Conservation (phyloP, 176 grass and related monocot species). For the Leersia perrieri region DNA sequence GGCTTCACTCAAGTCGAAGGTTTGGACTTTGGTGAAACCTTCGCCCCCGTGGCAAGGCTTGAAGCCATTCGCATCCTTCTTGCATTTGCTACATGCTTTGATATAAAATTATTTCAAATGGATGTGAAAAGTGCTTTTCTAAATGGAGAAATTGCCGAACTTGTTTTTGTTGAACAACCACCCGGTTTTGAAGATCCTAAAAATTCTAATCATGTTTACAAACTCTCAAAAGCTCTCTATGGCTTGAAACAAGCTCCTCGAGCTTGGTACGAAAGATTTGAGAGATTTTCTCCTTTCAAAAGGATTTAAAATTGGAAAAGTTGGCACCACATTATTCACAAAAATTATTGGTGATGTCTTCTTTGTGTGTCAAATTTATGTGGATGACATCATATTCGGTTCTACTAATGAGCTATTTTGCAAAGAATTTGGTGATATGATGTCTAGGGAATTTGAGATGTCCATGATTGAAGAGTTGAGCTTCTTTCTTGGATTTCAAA, state of each 20-base stretch:
- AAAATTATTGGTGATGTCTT: background rate
- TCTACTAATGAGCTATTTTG: too few species aligned
- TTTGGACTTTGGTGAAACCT: too few species aligned
- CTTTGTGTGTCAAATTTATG: background rate
- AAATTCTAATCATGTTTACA: background rate
- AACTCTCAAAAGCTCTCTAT: background rate
- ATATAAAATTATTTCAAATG: background rate
- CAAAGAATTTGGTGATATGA: too few species aligned
- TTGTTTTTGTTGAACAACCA: too few species aligned
- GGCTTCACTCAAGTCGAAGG: too few species aligned
- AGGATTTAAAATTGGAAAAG: background rate
- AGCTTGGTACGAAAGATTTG: background rate
- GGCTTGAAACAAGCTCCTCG: background rate
- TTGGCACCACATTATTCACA: background rate
- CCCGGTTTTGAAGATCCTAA: background rate
- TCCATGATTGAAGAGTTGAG: too few species aligned
- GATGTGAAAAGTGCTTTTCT: too few species aligned
- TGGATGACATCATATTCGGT: background rate
- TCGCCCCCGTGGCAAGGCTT: too few species aligned
- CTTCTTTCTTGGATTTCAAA: too few species aligned
- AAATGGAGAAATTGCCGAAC: too few species aligned
- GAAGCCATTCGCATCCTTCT: background rate
- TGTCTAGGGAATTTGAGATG: too few species aligned
- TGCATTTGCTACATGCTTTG: background rate
- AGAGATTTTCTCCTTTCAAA: background rate